These are phyloP conservation scores for Gastrolobium villosum DNA, from an alignment of 306 rosid species.

Conservation along the genomic window DNA sequence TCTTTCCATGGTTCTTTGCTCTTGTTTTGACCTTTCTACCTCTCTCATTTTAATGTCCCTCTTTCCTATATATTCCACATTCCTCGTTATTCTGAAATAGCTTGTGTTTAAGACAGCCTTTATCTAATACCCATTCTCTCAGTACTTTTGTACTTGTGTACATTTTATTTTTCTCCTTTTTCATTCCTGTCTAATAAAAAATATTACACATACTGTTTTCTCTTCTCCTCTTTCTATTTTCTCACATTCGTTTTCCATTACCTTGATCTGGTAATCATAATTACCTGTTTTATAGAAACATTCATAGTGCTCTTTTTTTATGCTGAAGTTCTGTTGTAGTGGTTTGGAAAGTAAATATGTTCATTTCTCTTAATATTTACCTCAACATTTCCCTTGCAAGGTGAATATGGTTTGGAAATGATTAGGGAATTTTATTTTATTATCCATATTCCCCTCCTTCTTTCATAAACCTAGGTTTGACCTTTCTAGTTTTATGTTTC, in stretches of 20 bases:
- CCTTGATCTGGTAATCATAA: slow-evolving; percentile 22
- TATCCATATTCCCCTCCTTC: slow-evolving; percentile 21
- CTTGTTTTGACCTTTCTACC: slow-evolving; percentile 5
- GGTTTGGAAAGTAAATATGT: not conserved
- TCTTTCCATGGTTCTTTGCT: not conserved
- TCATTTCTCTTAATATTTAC: not conserved
- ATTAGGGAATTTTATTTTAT: slow-evolving; percentile 15
- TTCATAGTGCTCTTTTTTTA: slow-evolving; percentile 3
- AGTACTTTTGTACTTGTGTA: slow-evolving; percentile 4
- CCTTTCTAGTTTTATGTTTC: not conserved
- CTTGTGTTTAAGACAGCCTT: slow-evolving; percentile 15
- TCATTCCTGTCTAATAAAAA: not conserved
- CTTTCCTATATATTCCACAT: not conserved
- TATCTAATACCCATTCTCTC: slow-evolving; percentile 27
- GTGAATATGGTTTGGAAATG: slow-evolving; percentile 1
- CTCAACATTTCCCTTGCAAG: not conserved
- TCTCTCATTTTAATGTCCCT: slow-evolving; percentile 14
- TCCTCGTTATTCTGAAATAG: slow-evolving; percentile 10
- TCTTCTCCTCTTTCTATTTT: slow-evolving; percentile 25
- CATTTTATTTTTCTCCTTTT: slow-evolving; percentile 5
- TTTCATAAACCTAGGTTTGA: slow-evolving; percentile 34
- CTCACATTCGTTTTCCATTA: slow-evolving; percentile 24
- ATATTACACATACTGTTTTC: not conserved
- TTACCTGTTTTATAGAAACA: slow-evolving; percentile 8
- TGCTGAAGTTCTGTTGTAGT: slow-evolving; percentile 6